A percentile compares a stretch with the other conserved stretches of the same genome.
Conservation (phyloP, 495 filamentous ascomycete genomes). For the Penicillium pulvis region DNA sequence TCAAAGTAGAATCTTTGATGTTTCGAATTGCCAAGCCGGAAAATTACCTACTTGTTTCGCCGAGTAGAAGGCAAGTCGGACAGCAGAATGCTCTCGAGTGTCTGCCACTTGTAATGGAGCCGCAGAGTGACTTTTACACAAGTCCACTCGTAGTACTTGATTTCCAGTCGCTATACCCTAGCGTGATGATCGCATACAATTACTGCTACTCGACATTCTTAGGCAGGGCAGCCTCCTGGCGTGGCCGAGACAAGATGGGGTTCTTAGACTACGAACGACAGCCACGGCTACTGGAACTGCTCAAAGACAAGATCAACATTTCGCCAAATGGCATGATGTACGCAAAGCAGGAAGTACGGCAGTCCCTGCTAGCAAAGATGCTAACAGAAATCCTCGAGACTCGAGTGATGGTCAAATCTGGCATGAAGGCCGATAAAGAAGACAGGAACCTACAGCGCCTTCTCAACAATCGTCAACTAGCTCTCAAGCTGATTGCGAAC, state of each 20-base stretch:
- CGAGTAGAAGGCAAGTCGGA: conserved; percentile 87
- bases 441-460: conserved; percentile 85
- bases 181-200: conserved; percentile 98
- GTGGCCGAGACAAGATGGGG: conserved; percentile 92
- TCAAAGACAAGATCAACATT: conserved; percentile 88
- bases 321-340: conserved; percentile 97
- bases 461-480: conserved; percentile 90
- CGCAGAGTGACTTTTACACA: conserved; percentile 90
- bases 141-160: conserved; percentile 90
- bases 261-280: conserved; percentile 82
- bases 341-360: conserved; percentile 79
- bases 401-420: conserved; percentile 95
- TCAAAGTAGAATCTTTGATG: conserved; percentile 98
- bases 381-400: conserved; percentile 94
- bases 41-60: conserved; percentile 87
- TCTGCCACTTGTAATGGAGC: conserved; percentile 95
- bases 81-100: conserved; percentile 95
- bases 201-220: conserved; percentile 98
- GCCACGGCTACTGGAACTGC: conserved; percentile 70
- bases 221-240: conserved; percentile 81
- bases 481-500: conserved; percentile 96
- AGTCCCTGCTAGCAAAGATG: conserved; percentile 94
- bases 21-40: conserved; percentile 98
- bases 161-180: conserved; percentile 95
- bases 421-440: conserved; percentile 93